Base-by-base conservation (phyloP, 192 early-diverging fungal genomes). In the Mortierella hygrophila region DNA sequence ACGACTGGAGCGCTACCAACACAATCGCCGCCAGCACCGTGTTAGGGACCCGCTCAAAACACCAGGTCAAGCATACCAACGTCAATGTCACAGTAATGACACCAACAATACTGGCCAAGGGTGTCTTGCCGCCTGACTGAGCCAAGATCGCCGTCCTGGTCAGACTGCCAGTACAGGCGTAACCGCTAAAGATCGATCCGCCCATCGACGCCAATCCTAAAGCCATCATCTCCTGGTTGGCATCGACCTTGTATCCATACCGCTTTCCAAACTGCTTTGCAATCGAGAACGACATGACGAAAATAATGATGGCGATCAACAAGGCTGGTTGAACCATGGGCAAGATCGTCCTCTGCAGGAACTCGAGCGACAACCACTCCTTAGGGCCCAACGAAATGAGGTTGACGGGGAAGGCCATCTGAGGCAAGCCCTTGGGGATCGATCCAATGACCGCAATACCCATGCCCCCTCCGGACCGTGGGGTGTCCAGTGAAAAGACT, bases 41-140 rank as follows among this genome's bases (percentile, higher is more conserved):
- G 70, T 92, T 94, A 2, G 97, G 95, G 42, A 98, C 95, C 73
- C 94, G 96, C 83, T 94, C 94, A 88, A 98, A 96, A 29, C 93
- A 93, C 18, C 93, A 94, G 29, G 97, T 96, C 82, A 98, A 86
- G 18, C 90, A 88, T 78, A 94, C 95, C 57, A 98, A 90, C 37
- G 94, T 92, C 65, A 97, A 84, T 0, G 96, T 82, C 37, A 98
- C 96, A 13, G 95, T 90, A n/a, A 83, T 68, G 6, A 91, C 95
- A 18, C 96, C 96, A 82, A 97, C 90, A 63, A 96, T 88, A 71
- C 94, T 93, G 20, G 95, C 95, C 63, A 95, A 81, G 5, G 96
- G 96, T 1, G 95, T 95, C 74, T 93, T 91, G 11, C 94, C 96
- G 16, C 97, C 97, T 10, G 96, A 95, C 69, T 93, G 90, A 49